A percentile compares a stretch with the other conserved stretches of the same genome.
Evolutionary conservation across 805 yeast genomes (phyloP).

Genomic region (Zygoascus bituminiphila): DNA sequence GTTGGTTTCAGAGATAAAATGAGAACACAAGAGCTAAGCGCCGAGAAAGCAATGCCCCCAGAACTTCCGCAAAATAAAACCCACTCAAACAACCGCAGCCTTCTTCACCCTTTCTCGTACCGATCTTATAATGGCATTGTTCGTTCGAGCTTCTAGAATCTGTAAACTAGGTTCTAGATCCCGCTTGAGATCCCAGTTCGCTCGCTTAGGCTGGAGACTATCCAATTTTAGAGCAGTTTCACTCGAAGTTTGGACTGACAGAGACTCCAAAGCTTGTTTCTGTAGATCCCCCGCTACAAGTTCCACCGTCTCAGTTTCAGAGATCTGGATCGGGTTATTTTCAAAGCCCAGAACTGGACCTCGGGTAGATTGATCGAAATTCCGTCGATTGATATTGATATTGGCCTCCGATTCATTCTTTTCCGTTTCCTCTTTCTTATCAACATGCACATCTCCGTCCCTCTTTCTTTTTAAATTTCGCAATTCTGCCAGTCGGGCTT

Average conservation of each 20-base stretch:
- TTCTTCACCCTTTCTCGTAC: constrained; percentile 31
- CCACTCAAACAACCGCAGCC: background rate
- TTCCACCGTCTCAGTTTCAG: constrained; percentile 32
- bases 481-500: constrained; percentile 27
- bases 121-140: constrained; percentile 32
- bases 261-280: constrained; percentile 23
- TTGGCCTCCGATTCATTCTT: background rate
- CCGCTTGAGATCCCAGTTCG: constrained; percentile 32
- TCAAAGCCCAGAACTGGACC: constrained; percentile 25
- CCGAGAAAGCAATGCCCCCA: too few relatives aligned
- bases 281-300: constrained; percentile 28
- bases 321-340: constrained; percentile 20
- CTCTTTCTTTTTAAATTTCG: constrained; percentile 22
- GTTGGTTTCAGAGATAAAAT: background rate
- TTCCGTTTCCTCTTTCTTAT: background rate
- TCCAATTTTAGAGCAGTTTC: constrained; percentile 15
- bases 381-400: constrained; percentile 11
- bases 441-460: constrained; percentile 3
- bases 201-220: constrained; percentile 22
- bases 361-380: constrained; percentile 23
- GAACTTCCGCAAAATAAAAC: too few relatives aligned
- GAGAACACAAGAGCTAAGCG: background rate
- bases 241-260: constrained; percentile 12
- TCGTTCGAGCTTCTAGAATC: constrained; percentile 35
- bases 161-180: constrained; percentile 34